Evolutionary conservation across 208 protist species (phyloP), one percentile per base, ranked within the genome.

Genomic region (Herpetomonas samuelpessoai): DNA sequence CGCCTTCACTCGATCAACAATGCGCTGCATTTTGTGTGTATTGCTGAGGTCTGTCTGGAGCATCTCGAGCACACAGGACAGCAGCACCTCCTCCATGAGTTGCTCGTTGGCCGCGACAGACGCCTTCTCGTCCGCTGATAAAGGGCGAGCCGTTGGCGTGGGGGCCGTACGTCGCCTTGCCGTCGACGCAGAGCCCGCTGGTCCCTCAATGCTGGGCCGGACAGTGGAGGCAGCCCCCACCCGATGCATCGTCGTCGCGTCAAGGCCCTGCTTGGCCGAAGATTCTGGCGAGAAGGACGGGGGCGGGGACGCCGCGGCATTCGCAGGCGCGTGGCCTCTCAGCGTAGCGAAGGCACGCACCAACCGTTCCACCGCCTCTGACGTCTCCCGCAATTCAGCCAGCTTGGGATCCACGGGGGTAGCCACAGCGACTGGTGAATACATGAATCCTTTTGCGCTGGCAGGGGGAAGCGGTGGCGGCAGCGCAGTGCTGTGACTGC

Each of bases 361-460:
- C 9, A 95, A 68, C 4, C 83, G 72, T 44, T 95, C 88, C 56
- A 95, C 88, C 25, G 88, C 88, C 65, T 91, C 84, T 0, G 85
- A 89, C 2, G 85, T 89, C 54, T 92, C 88, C 1, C 83, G 74
- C 41, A 95, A 75, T 60, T 91, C 78, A 6, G 73, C 63, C 29
- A 87, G 48, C 38, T 74, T 76, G 1, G 68, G 44, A 47, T 86
- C 66, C 39, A 74, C 72, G 0, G 30, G 57, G 4, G 71, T 28
- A 2, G n/a, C n/a, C n/a, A n/a, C n/a, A n/a, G n/a, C n/a, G n/a
- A n/a, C n/a, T n/a, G n/a, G n/a, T n/a, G n/a, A n/a, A n/a, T n/a
- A n/a, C n/a, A n/a, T n/a, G n/a, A n/a, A n/a, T n/a, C n/a, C n/a
- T n/a, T n/a, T n/a, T n/a, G n/a, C n/a, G n/a, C n/a, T n/a, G n/a